These are phyloP conservation scores for Nakataea oryzae DNA, from an alignment of 2,329 filamentous ascomycete genomes.

Conservation along the genomic window DNA sequence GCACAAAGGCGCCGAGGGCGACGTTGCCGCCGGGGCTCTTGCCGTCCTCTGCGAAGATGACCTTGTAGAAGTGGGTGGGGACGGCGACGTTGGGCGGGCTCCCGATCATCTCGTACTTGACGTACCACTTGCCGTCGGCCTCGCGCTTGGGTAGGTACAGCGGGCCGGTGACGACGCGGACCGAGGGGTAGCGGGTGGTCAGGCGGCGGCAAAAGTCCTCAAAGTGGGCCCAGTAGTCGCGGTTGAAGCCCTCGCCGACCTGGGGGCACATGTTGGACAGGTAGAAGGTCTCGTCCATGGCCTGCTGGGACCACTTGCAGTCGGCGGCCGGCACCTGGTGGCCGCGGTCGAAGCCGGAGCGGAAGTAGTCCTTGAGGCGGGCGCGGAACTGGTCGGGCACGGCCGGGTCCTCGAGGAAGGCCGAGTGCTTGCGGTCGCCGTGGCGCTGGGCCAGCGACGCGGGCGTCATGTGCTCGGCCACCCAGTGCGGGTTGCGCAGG, in stretches of 20 bases:
- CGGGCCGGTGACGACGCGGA: conserved; percentile 87
- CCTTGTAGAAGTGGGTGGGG: conserved; percentile 98
- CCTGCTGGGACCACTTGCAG: conserved; percentile 85
- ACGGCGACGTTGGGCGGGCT: conserved; percentile 89
- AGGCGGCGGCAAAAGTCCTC: conserved; percentile 92
- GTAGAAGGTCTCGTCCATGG: conserved; percentile 92
- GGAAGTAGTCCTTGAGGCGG: conserved; percentile 86
- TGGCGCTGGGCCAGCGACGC: conserved; percentile 64
- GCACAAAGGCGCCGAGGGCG: conserved; percentile 84
- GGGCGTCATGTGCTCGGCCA: conserved; percentile 90
- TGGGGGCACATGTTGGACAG: conserved; percentile 97
- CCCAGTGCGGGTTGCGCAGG: conserved; percentile 87
- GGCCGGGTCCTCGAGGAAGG: conserved; percentile 68
- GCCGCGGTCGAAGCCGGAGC: conserved; percentile 87
- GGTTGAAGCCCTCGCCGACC: conserved; percentile 95
- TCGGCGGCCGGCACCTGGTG: conserved; percentile 97
- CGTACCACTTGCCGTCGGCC: conserved; percentile 85
- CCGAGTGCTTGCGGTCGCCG: conserved; percentile 75
- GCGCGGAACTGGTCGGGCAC: conserved; percentile 85
- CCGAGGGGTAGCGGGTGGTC: conserved; percentile 70
- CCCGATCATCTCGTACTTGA: conserved; percentile 92
- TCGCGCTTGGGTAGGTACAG: conserved; percentile 85
- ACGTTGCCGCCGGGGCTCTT: conserved; percentile 56
- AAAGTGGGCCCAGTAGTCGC: conserved; percentile 98
- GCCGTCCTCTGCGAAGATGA: conserved; percentile 90